Evolutionary conservation across 1,284 basidiomycete genomes (phyloP), one percentile per base, ranked within the genome.

Genomic region (Hypsizygus ulmarius): DNA sequence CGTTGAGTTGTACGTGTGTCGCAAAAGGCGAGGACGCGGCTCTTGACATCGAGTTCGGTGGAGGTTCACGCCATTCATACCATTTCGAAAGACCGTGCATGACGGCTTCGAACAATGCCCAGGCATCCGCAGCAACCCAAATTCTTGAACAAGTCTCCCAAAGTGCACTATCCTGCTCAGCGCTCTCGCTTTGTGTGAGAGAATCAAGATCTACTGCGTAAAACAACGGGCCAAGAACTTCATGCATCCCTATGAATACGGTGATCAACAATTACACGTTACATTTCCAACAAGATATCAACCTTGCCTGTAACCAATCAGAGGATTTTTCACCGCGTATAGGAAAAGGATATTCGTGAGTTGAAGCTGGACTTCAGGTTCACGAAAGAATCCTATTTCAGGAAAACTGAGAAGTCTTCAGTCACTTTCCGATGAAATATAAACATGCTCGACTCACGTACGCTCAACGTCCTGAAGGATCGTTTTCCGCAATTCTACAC

Each of bases 401-500:
- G 94, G 94, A 63, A 96, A 97, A 21, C 88, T 92, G 50, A 32
- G 45, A 43, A 39, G 47, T 49, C 51, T 45, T 52, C 40, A 42
- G 41, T 28, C 30, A 29, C 43, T 21, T 36, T 47, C 49, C 37
- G 16, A 37, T 43, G 29, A 30, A 32, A 16, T 7, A 45, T 50
- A 36, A 37, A 36, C 49, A 44, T 21, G 49, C 18, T 11, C 36
- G 49, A 73, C 79, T 67, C 65, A 92, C 81, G 94, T 97, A 59
- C 94, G 77, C 58, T 95, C 90, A 0, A 97, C 94, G 64, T 97
- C 94, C 66, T 95, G 91, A 16, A 82, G 69, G 45, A 97, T 96
- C 3, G 82, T 89, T 62, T 87, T 92, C 14, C 92, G 78, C 28
- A 96, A 72, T 45, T 97, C 94, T 18, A 93, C 76, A 29, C 90